Conservation (phyloP, 2,329 filamentous ascomycete species). For the Curvularia spicifera region DNA sequence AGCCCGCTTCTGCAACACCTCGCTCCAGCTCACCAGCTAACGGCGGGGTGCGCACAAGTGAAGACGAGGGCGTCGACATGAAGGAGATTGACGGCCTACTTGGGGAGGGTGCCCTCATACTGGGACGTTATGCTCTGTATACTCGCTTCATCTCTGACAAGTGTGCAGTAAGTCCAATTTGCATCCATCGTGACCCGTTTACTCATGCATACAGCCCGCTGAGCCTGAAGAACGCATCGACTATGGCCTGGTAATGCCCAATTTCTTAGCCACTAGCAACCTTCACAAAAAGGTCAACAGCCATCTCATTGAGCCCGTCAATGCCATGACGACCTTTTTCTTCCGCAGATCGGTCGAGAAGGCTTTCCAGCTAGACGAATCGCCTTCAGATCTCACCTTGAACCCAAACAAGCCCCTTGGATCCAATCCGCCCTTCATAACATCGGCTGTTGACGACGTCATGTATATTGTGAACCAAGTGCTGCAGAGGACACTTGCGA, state of each 20-base stretch:
- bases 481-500: slow-evolving; percentile 83
- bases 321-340: slow-evolving; percentile 93
- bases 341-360: slow-evolving; percentile 96
- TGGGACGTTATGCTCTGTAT: slow-evolving; percentile 92
- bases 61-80: slow-evolving; percentile 95
- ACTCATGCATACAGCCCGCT: slow-evolving; percentile 34
- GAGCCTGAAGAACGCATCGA: slow-evolving; percentile 61
- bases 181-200: slow-evolving; percentile 5
- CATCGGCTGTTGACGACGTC: slow-evolving; percentile 94
- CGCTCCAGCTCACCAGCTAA: slow-evolving; percentile 77
- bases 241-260: slow-evolving; percentile 68
- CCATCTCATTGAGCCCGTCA: slow-evolving; percentile 81
- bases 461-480: slow-evolving; percentile 99
- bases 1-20: slow-evolving; percentile 65
- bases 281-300: slow-evolving; percentile 78
- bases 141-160: slow-evolving; percentile 87
- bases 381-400: slow-evolving; percentile 78
- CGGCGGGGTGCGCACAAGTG: slow-evolving; percentile 65
- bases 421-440: slow-evolving; percentile 85
- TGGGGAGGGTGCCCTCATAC: slow-evolving; percentile 88
- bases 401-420: slow-evolving; percentile 74
- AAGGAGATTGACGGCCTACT: slow-evolving; percentile 90
- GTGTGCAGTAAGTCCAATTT: slow-evolving; percentile 68
- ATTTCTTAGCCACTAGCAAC: slow-evolving; percentile 78
- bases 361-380: slow-evolving; percentile 94